Base-by-base conservation (phyloP, 768 basidiomycete species). In the Podaxis carcinomalis region DNA sequence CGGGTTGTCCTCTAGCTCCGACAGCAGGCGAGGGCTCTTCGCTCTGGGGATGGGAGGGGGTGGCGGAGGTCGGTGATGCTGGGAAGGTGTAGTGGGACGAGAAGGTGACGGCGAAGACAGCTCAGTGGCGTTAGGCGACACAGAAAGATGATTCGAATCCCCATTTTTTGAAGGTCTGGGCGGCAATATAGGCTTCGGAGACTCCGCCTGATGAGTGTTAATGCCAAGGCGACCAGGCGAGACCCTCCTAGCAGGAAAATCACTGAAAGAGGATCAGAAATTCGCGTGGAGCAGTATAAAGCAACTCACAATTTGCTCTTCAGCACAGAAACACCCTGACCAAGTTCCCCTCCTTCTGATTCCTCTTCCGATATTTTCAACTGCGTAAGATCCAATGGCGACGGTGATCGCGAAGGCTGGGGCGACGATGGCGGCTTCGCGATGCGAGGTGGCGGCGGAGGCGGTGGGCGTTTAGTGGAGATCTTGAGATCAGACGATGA, bases 401-500 rank as follows among this genome's bases (percentile, higher is more conserved):
- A 78, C 2, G 77, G 70, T 3, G 75, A 65, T 35, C 80, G 77
- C 1, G 78, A 78, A 1, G 74, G 74, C 23, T 68, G 67, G 5
- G 75, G 70, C 27, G 59, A 61, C 27, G 77, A 72, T 1, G 69
- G 63, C 2, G 71, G 56, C 51, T 73, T 80, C 69, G 59, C 64
- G 42, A 61, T 71, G 60, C 69, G 71, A 51, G 79, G 70, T n/a
- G 83, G 80, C 1, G 83, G 83, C 1, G 87, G 87, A 0, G 83
- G 84, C 0, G 87, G 86, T 2, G 80, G 78, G 53, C 84, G 79
- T 63, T 78, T 82, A 3, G 72, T 69, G 13, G 72, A 67, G 14
- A 65, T 64, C 59, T 80, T 81, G 49, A 84, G 64, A 65, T 89
- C 87, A 1, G 85, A 84, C 4, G 81, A 76, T 1, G 86, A 86